A percentile compares a stretch with the other conserved stretches of the same genome.
These are phyloP conservation scores for Cavenderia fasciculata DNA, from an alignment of 78 protist species.

Conservation along the genomic window DNA sequence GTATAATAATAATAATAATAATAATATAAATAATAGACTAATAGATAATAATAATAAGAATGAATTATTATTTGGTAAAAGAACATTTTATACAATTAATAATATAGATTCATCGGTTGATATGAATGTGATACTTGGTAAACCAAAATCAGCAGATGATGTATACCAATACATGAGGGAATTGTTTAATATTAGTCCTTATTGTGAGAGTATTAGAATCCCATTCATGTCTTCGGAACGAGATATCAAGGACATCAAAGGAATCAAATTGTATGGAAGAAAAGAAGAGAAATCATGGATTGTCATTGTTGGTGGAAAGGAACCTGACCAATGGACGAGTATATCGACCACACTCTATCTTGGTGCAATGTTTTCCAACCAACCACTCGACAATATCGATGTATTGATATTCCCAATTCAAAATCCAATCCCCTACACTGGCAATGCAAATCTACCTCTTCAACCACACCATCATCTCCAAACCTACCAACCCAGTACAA, in stretches of 20 bases:
- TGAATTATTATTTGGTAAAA: no score
- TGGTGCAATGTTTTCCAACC: background rate
- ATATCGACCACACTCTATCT: conserved; percentile 9
- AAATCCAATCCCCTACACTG: conserved; percentile 5
- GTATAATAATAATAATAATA: no score
- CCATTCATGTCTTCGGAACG: conserved; percentile 22
- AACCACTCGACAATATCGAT: conserved; percentile 39
- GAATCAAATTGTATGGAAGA: conserved; percentile 22
- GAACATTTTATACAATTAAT: no score
- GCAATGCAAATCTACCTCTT: background rate
- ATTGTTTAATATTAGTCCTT: no score
- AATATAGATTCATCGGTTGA: no score
- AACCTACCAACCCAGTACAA: background rate
- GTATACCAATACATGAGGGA: no score
- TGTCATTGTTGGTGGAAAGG: conserved; percentile 28
- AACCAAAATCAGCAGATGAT: no score
- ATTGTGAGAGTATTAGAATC: conserved; percentile 23
- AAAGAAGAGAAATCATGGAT: conserved; percentile 3
- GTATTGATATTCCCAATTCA: conserved; percentile 41
- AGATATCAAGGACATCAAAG: conserved; percentile 27
- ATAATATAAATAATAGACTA: no score
- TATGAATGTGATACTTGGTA: no score
- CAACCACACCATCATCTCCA: background rate
- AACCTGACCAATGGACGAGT: conserved; percentile 16
- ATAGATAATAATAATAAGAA: no score